phyloP scores from a whole-genome alignment of 768 basidiomycete species.

The Serendipita vermifera region DNA sequence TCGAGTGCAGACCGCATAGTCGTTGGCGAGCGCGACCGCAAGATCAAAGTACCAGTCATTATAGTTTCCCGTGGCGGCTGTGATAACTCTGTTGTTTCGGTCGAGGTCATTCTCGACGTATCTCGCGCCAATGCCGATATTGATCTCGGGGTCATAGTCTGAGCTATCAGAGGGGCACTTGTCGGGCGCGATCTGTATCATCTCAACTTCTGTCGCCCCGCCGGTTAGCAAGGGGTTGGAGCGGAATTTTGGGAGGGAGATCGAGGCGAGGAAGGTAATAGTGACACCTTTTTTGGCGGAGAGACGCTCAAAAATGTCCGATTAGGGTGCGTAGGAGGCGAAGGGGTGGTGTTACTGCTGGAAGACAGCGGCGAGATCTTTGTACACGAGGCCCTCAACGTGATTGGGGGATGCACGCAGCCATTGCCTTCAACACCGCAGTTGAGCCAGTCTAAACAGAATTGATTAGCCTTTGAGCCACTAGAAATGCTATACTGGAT shows the following conservation, averaged over 20 bases:
- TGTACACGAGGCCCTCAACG: conserved; percentile 30
- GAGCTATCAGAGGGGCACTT: conserved; percentile 28
- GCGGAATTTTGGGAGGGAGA: conserved; percentile 77
- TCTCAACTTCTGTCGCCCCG: conserved; percentile 47
- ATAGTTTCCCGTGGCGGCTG: not conserved
- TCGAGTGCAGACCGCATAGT: conserved; percentile 3
- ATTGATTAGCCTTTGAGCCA: too few species aligned
- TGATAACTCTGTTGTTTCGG: not conserved
- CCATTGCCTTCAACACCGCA: conserved; percentile 50
- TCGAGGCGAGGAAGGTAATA: conserved; percentile 66
- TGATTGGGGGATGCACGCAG: conserved; percentile 60
- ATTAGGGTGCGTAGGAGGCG: conserved; percentile 38
- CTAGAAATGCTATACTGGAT: not conserved
- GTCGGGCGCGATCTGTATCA: conserved; percentile 68
- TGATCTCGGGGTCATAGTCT: not conserved
- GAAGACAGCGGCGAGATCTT: conserved; percentile 27
- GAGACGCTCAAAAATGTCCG: conserved; percentile 37
- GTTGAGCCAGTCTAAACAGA: conserved; percentile 64
- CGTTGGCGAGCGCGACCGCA: not conserved
- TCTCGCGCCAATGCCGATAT: conserved; percentile 7
- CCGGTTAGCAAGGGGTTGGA: conserved; percentile 59
- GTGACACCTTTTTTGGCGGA: conserved; percentile 30
- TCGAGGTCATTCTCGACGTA: not conserved
- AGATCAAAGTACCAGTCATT: not conserved
- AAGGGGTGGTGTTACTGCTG: conserved; percentile 42